Evolutionary conservation across 257 asterid species (phyloP).

Genomic region (Datura wrightii): DNA sequence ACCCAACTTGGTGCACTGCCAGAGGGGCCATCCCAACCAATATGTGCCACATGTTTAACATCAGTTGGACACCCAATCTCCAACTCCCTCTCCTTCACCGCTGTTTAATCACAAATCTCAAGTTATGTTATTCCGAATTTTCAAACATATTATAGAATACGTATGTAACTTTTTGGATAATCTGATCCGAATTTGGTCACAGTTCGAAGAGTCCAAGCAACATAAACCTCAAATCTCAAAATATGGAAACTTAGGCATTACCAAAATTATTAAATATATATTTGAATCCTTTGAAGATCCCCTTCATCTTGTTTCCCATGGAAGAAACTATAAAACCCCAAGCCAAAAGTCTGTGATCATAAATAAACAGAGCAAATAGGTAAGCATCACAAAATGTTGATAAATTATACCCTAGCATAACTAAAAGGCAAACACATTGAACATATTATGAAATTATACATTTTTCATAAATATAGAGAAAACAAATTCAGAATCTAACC

Average conservation of each 20-base stretch:
- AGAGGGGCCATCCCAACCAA: constrained; percentile 86
- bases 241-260: constrained; percentile 30
- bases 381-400: constrained; percentile 37
- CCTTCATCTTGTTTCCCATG: constrained; percentile 77
- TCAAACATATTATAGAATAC: background rate
- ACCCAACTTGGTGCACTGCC: constrained; percentile 90
- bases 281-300: constrained; percentile 78
- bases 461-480: constrained; percentile 31
- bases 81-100: constrained; percentile 70
- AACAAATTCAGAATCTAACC: constrained; percentile 37
- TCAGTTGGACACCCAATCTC: constrained; percentile 89
- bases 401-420: constrained; percentile 2
- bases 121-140: background rate
- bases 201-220: background rate
- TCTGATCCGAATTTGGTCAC: background rate
- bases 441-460: background rate
- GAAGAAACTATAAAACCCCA: constrained; percentile 31
- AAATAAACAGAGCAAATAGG: constrained; percentile 35
- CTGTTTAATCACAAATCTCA: constrained; percentile 27
- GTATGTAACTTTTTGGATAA: background rate
- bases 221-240: background rate
- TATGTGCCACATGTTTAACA: constrained; percentile 90
- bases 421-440: constrained; percentile 36
- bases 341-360: constrained; percentile 30
- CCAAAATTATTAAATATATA: constrained; percentile 75